Base-by-base conservation (phyloP, 129 eudicot species). In the Flaveria robusta region DNA sequence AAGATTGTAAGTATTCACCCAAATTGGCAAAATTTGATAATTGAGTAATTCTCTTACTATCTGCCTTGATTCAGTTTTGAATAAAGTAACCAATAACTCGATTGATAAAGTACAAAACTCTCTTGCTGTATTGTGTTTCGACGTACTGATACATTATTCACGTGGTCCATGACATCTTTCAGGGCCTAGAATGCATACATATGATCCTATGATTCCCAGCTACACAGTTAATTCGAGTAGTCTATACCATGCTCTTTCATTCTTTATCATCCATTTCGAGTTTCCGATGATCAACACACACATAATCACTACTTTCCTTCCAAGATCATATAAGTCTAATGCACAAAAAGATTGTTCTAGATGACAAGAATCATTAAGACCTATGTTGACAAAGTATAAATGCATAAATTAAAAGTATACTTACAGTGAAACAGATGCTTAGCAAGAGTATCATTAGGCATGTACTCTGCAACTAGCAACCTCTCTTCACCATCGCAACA, bases 401-500 rank as follows among this genome's bases (percentile, higher is more conserved):
- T 5, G 37, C 22, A 18, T 43, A 65, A 51, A 62, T 26, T 14
- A 34, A 34, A 34, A 27, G 59, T 4, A 58, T 34, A 82, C 88
- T 49, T 88, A 91, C 97, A 91, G 71, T 91, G 97, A 55, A 91
- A 91, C 45, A 91, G 74, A 91, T 91, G 97, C 86, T 88, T 91
- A 50, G 95, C 92, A 83, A 91, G 97, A 64, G 97, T 91, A 77
- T 91, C 97, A 67, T 91, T 86, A 34, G 97, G 97, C 97, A 91
- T 91, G 86, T 82, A 88, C 81, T 91, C 97, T 1, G 97, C 95
- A 88, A 91, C 92, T 62, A 91, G 89, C 77, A 91, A 83, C 79
- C 97, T 87, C 87, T 91, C 97, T 88, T 91, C 97, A 71, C 92
- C 92, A 62, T 91, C 95, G 73, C 97, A 91, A 79, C 97, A 88